Evolutionary conservation across 2,329 filamentous ascomycete genomes (phyloP), one percentile per base, ranked within the genome.

Genomic region (Arthrobotrys sinensis): DNA sequence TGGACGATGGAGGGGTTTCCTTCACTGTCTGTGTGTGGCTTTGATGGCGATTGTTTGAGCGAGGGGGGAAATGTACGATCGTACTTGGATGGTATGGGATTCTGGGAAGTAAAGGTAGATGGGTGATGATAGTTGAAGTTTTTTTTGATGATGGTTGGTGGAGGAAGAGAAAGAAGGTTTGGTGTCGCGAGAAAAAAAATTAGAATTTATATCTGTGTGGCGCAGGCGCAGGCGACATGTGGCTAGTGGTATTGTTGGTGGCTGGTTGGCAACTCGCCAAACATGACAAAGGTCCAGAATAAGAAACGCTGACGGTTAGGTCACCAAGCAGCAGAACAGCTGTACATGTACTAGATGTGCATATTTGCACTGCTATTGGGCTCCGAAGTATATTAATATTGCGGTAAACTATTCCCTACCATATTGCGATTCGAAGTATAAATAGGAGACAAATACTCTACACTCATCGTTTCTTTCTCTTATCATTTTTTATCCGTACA

Each of bases 31-130:
- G 93, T 94, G 86, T 67, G 75, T 72, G 93, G 94, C 95, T 97
- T 97, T 92, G 94, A 97, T 91, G 92, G 94, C 95, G 95, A 97
- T 97, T 93, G 93, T 93, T 97, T 90, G 93, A 94, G 89, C 94
- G 94, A 97, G 93, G 90, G 92, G 91, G 90, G 63, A 19, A 24
- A 8, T 52, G 19, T 32, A 66, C 34, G 43, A n/a, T 34, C 55
- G 21, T 34, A 60, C 48, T 21, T 67, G 32, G 32, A 57, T 38
- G 11, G 11, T 21, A 43, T 66, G 34, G 10, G 24, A 24, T 53
- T 50, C 60, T 45, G 55, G 11, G 12, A 43, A 12, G 55, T 24
- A 16, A 16, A 60, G 16, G 40, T 45, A 21, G 48, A n/a, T 73
- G 46, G 48, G 10, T 60, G 55, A 60, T 60, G 55, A 19, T n/a